These are phyloP conservation scores for Onygena corvina DNA, from an alignment of 2,329 filamentous ascomycete genomes.

Conservation along the genomic window DNA sequence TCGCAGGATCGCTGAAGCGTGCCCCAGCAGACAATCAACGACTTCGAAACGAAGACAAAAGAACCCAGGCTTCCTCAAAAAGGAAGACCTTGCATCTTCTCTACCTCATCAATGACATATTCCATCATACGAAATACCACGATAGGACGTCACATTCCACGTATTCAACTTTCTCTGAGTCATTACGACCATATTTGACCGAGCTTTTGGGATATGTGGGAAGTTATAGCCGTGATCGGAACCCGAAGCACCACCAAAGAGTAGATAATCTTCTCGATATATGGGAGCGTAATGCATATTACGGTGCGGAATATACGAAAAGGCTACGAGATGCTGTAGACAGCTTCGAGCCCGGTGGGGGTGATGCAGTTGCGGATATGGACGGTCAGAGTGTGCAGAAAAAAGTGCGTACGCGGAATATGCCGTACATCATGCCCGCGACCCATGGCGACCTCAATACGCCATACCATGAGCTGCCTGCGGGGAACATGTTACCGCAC, in stretches of 20 bases:
- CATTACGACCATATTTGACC: constrained; percentile 48
- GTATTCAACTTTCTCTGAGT: constrained; percentile 41
- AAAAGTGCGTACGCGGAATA: constrained; percentile 35
- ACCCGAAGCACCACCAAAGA: constrained; percentile 55
- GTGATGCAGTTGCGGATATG: constrained; percentile 22
- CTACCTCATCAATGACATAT: constrained; percentile 65
- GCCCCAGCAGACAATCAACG: constrained; percentile 17
- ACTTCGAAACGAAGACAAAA: constrained; percentile 11
- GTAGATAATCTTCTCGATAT: constrained; percentile 52
- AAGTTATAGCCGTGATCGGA: constrained; percentile 43
- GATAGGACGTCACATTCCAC: constrained; percentile 31
- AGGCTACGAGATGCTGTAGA: constrained; percentile 50
- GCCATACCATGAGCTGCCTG: constrained; percentile 72
- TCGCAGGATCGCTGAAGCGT: constrained; percentile 48
- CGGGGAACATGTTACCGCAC: constrained; percentile 66
- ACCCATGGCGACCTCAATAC: constrained; percentile 62
- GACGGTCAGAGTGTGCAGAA: constrained; percentile 28
- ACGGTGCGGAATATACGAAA: constrained; percentile 42
- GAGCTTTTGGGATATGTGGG: constrained; percentile 50
- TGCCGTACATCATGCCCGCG: constrained; percentile 59
- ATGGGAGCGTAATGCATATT: constrained; percentile 59
- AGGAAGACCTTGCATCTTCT: constrained; percentile 63
- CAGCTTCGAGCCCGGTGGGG: constrained; percentile 29
- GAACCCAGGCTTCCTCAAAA: constrained; percentile 40
- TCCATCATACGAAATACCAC: constrained; percentile 54